These are phyloP conservation scores for Tilletia indica DNA, from an alignment of 1,284 basidiomycete genomes.

Conservation along the genomic window DNA sequence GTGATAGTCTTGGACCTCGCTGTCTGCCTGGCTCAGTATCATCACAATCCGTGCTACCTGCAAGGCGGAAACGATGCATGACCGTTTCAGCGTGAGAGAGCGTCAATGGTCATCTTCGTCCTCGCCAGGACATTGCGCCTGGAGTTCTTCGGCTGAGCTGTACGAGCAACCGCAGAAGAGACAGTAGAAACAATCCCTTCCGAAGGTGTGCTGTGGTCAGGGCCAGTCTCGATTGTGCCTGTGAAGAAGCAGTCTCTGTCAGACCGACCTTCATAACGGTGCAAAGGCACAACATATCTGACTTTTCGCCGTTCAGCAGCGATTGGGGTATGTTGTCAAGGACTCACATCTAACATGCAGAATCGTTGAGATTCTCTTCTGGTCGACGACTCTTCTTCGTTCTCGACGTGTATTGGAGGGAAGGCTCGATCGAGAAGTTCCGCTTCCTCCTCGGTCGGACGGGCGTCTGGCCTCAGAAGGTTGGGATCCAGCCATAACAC, in stretches of 20 bases:
- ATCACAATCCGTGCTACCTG: too few species aligned
- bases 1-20: too few species aligned
- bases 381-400: background rate
- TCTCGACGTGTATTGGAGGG: background rate
- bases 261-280: background rate
- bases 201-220: constrained; percentile 24
- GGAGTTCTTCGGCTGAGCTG: constrained; percentile 20
- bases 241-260: constrained; percentile 1
- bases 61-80: too few species aligned
- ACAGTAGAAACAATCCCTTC: constrained; percentile 24
- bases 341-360: constrained; percentile 21
- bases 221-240: constrained; percentile 18
- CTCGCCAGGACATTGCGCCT: constrained; percentile 24
- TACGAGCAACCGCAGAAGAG: constrained; percentile 27
- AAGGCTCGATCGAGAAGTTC: background rate
- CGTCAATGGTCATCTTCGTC: constrained; percentile 26
- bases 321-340: background rate
- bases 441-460: constrained; percentile 20
- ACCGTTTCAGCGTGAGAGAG: too few species aligned
- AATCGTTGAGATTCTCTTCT: constrained; percentile 18
- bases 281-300: background rate
- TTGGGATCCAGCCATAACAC: constrained; percentile 26
- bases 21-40: too few species aligned
- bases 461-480: constrained; percentile 12
- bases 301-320: background rate